Evolutionary conservation across 805 yeast genomes (phyloP).

Genomic region (Saccharomyces paradoxus): DNA sequence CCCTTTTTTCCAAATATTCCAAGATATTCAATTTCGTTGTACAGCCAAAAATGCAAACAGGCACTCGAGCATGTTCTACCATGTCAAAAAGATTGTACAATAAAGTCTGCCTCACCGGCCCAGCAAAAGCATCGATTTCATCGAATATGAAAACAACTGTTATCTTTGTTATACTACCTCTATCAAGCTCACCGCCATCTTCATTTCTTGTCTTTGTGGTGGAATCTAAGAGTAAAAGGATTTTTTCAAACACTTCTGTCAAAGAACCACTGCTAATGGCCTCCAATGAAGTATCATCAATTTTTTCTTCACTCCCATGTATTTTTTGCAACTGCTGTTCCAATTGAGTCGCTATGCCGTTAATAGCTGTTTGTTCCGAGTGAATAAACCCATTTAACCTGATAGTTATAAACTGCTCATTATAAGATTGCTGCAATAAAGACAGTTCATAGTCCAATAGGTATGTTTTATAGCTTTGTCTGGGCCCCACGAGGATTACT

Average conservation of each 20-base stretch:
- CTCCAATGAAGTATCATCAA: constrained; percentile 2
- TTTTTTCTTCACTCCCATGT: constrained; percentile 14
- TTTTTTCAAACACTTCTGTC: constrained; percentile 53
- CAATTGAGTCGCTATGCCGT: constrained; percentile 79
- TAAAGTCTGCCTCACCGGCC: constrained; percentile 67
- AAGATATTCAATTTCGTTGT: constrained; percentile 68
- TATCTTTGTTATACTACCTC: constrained; percentile 27
- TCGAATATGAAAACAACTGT: constrained; percentile 76
- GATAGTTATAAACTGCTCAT: constrained; percentile 51
- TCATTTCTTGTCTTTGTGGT: constrained; percentile 11
- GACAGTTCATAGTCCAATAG: constrained; percentile 51
- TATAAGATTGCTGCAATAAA: constrained; percentile 34
- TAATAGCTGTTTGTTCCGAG: constrained; percentile 65
- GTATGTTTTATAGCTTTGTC: constrained; percentile 67
- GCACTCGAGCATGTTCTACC: constrained; percentile 60
- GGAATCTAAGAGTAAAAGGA: constrained; percentile 44
- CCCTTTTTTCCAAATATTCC: constrained; percentile 84
- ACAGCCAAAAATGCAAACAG: constrained; percentile 75
- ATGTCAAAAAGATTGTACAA: constrained; percentile 83
- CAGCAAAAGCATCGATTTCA: constrained; percentile 74
- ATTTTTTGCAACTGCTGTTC: constrained; percentile 39
- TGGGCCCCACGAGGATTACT: constrained; percentile 68
- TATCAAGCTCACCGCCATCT: constrained; percentile 20
- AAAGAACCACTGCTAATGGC: constrained; percentile 44
- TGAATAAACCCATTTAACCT: constrained; percentile 65